phyloP scores from a whole-genome alignment of 2,329 filamentous ascomycete genomes.

The Fusarium sp. region DNA sequence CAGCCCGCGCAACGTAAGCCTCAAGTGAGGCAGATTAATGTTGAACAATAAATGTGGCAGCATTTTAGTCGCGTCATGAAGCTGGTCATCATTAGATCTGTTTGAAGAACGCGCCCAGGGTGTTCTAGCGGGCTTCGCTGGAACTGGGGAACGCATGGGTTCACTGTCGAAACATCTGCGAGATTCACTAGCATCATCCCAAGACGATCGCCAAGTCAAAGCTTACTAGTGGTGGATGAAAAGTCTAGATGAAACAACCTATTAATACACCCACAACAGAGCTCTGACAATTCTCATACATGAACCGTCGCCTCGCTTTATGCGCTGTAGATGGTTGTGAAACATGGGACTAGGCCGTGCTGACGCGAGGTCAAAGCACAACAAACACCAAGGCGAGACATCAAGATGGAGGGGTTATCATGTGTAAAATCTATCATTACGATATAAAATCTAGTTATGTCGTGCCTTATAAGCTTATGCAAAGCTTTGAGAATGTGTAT shows the following conservation, averaged over 20 bases:
- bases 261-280: slow-evolving; percentile 2
- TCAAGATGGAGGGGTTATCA: not conserved
- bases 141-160: not conserved
- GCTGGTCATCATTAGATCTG: not conserved
- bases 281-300: not conserved
- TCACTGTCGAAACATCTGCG: not conserved
- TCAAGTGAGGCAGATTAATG: not conserved
- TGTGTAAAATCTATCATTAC: slow-evolving; percentile 27
- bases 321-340: not conserved
- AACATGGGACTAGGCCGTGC: not conserved
- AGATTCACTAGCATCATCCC: not conserved
- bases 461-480: slow-evolving; percentile 26
- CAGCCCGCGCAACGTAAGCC: not conserved
- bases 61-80: not conserved
- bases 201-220: not conserved
- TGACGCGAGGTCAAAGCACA: not conserved
- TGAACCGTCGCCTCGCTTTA: not conserved
- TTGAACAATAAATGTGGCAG: not conserved
- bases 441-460: slow-evolving; percentile 31
- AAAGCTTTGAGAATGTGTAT: slow-evolving; percentile 21
- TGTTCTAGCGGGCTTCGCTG: not conserved
- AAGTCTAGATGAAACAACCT: slow-evolving; percentile 2
- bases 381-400: not conserved
- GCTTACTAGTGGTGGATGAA: not conserved
- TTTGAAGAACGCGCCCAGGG: not conserved